Evolutionary conservation across 441 rosid genomes (phyloP), one percentile per base, ranked within the genome.

Genomic region (Eruca vesicaria): DNA sequence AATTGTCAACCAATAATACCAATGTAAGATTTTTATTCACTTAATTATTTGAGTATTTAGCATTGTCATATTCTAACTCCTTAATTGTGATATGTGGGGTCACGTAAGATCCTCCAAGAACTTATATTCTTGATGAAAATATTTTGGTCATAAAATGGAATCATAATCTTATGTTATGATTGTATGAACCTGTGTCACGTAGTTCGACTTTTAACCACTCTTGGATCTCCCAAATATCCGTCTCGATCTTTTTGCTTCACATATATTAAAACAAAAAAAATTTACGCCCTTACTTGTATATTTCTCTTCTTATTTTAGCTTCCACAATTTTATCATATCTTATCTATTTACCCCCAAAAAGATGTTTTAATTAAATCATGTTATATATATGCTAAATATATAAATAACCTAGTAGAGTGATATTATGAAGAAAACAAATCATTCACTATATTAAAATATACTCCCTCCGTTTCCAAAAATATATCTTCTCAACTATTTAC

Each of bases 101-200:
- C 86, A 60, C 29, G 9, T 20, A 48, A 89, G 82, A 91, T 88
- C 82, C 80, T 75, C 76, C 56, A 67, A 72, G 72, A 77, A 84
- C 84, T 84, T 26, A n/a, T 68, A 88, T 83, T 88, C 82, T 36
- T 19, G 71, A 70, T 21, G 56, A 64, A 57, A 71, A 81, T 76
- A 81, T 76, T 79, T 70, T 78, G 85, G 78, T 82, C 48, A 71
- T 20, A 83, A 82, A 85, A 82, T 87, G 80, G 89, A 86, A 85
- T 88, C 88, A 75, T 68, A 82, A 89, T 87, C 90, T 87, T 82
- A 67, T 65, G 76, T 83, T 74, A 79, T 20, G 73, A 85, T 79
- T 78, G 33, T 53, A 28, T 81, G 78, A 68, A 88, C 83, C 82
- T 77, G 73, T 84, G 82, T 83, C 82, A 69, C 84, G 82, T 82